Base-by-base conservation (phyloP, 148 eudicot genomes). In the Bassia scoparia region DNA sequence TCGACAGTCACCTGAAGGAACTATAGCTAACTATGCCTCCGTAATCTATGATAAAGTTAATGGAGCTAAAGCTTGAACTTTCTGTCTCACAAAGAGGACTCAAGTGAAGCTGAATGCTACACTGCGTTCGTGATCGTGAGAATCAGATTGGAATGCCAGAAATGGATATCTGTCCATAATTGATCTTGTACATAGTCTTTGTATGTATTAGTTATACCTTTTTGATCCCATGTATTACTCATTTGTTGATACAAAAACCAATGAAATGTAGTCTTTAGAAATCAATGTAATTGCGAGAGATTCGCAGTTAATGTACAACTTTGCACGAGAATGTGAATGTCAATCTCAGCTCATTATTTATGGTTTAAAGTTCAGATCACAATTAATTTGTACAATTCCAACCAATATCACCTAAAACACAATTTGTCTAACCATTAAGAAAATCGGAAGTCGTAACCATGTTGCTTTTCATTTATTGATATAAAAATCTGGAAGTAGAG, bases 11-110 rank as follows among this genome's bases (percentile, higher is more conserved):
- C 92, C 88, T 13, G 99, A 89, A 61, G 37, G 84, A 16, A 80
- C 88, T 14, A 91, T 95, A 61, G 85, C 94, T 21, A 88, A 83
- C 49, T 91, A 95, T 70, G 96, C 96, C 21, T 63, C 90, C 11
- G 69, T 84, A 24, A 89, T 95, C 23, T 78, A 55, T 48, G 82
- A 79, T 44, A 80, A 81, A 74, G 71, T 76, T 31, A 65, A 38
- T 66, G 73, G 69, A 69, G 76, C 70, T 79, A 79, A 78, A 15
- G 38, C 68, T 53, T 8, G 27, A 41, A 5, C 38, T 52, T 37
- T n/a, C n/a, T n/a, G n/a, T n/a, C n/a, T n/a, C n/a, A n/a, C n/a
- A n/a, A n/a, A 33, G 3, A 10, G 48, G 11, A 61, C 18, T 17
- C 27, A 56, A 26, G 55, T 43, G 24, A 21, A 53, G 61, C 20